Percentiles rank a stretch among this genome's conserved stretches.
phyloP scores from a whole-genome alignment of 176 grass and related monocot genomes.

The Zizania latifolia region DNA sequence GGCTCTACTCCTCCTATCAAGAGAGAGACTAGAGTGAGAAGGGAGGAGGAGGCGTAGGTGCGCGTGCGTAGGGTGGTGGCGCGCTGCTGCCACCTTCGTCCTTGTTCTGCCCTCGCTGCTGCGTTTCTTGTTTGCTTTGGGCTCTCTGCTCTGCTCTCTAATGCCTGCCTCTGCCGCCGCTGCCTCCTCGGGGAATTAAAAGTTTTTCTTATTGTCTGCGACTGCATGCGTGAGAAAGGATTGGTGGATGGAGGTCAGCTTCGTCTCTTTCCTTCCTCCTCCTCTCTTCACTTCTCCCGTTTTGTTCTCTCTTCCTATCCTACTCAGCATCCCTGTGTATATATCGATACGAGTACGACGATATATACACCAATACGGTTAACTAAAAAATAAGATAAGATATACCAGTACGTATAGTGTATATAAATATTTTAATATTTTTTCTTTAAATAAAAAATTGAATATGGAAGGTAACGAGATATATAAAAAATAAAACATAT shows the following conservation, averaged over 20 bases:
- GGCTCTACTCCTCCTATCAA: not conserved
- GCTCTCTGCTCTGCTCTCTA: not conserved
- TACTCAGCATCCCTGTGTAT: not conserved
- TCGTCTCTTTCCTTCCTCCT: not conserved
- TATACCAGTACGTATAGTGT: too few relatives aligned
- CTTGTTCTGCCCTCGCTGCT: not conserved
- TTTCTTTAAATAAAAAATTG: too few relatives aligned
- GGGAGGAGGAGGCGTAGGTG: not conserved
- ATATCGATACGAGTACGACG: too few relatives aligned
- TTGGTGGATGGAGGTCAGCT: not conserved
- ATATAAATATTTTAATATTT: too few relatives aligned
- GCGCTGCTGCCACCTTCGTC: too few relatives aligned
- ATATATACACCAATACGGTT: too few relatives aligned
- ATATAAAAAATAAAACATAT: too few relatives aligned
- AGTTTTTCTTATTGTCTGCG: conserved; percentile 13
- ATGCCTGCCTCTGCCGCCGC: too few relatives aligned
- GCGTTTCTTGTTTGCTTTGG: conserved; percentile 1
- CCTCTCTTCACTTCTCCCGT: not conserved
- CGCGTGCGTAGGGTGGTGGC: not conserved
- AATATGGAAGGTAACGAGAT: too few relatives aligned
- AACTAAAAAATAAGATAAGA: too few relatives aligned
- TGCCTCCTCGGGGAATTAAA: conserved; percentile 33
- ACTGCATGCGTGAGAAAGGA: not conserved
- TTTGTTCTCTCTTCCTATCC: too few relatives aligned
- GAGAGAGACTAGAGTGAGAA: not conserved